Evolutionary conservation across 1,284 basidiomycete genomes (phyloP).

Genomic region (Tilletiopsis washingtonensis): DNA sequence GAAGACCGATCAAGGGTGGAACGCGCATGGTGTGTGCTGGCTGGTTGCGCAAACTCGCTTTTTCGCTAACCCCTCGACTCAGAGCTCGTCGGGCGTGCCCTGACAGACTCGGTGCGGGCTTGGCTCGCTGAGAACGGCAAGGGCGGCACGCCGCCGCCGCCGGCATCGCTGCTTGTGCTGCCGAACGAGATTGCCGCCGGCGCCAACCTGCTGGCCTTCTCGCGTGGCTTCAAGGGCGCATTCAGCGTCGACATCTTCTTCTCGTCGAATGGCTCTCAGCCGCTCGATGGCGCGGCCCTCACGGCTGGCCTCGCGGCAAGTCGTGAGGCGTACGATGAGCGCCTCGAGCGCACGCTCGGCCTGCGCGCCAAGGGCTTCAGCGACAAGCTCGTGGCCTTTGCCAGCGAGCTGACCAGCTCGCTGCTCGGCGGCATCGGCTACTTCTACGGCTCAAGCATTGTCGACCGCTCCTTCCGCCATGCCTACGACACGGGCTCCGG

Average conservation of each 20-base stretch:
- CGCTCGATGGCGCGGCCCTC: slow-evolving; percentile 54
- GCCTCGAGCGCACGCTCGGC: slow-evolving; percentile 65
- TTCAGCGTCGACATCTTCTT: slow-evolving; percentile 82
- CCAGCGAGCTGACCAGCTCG: slow-evolving; percentile 78
- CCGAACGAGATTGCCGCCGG: slow-evolving; percentile 63
- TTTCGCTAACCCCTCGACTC: no score
- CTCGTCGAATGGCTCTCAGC: slow-evolving; percentile 62
- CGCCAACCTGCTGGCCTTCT: slow-evolving; percentile 75
- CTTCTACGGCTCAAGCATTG: slow-evolving; percentile 82
- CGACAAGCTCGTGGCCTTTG: slow-evolving; percentile 62
- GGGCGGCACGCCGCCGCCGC: no score
- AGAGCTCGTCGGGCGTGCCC: no score
- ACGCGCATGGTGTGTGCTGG: background rate
- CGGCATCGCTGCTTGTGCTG: slow-evolving; percentile 67
- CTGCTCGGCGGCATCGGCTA: slow-evolving; percentile 86
- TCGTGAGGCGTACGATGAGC: slow-evolving; percentile 58
- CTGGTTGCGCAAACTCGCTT: no score
- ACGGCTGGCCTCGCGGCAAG: slow-evolving; percentile 63
- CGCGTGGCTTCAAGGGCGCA: slow-evolving; percentile 69
- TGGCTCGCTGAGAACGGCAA: no score
- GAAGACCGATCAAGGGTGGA: background rate
- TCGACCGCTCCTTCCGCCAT: slow-evolving; percentile 72
- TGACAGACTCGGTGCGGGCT: no score
- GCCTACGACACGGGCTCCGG: slow-evolving; percentile 64
- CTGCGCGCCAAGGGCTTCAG: slow-evolving; percentile 49